Evolutionary conservation across 495 filamentous ascomycete species (phyloP).

Genomic region (Podospora pseudoanserina): DNA sequence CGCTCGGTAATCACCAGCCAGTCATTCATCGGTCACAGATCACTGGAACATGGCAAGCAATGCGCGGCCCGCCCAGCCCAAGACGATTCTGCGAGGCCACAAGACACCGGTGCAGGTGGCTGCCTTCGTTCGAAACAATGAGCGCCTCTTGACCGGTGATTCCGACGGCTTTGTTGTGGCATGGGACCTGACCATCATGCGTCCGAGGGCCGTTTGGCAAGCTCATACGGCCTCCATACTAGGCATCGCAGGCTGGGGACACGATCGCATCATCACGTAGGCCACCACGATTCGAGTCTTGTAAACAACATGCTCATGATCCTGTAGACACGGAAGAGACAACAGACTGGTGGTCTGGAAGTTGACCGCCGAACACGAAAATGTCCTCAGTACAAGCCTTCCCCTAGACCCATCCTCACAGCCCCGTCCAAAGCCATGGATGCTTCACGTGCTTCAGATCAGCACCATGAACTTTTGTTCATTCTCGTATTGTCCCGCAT

Average conservation of each 20-base stretch:
- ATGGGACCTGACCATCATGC: conserved; percentile 80
- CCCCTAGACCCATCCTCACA: conserved; percentile 57
- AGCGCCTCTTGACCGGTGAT: conserved; percentile 79
- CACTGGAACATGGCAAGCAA: conserved; percentile 23
- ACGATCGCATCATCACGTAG: conserved; percentile 69
- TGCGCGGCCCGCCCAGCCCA: conserved; percentile 62
- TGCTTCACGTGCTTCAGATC: conserved; percentile 76
- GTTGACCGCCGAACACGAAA: conserved; percentile 60
- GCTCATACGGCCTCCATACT: conserved; percentile 78
- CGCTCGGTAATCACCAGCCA: neutral
- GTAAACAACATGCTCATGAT: conserved; percentile 7
- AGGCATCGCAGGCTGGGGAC: conserved; percentile 64
- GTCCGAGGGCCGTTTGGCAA: conserved; percentile 81
- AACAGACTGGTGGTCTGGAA: conserved; percentile 85
- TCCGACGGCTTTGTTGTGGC: conserved; percentile 84
- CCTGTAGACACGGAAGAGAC: conserved; percentile 70
- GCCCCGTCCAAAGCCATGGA: conserved; percentile 66
- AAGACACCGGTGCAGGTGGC: conserved; percentile 74
- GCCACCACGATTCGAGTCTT: conserved; percentile 30
- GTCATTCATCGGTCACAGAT: neutral
- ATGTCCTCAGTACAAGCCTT: conserved; percentile 59
- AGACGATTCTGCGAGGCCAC: conserved; percentile 87
- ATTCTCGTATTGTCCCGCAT: conserved; percentile 61
- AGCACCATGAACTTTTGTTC: conserved; percentile 96
- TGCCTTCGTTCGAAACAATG: conserved; percentile 66